Percentiles rank a stretch among this genome's conserved stretches.
These are phyloP conservation scores for Piloderma croceum DNA, from an alignment of 768 basidiomycete genomes.

Conservation along the genomic window DNA sequence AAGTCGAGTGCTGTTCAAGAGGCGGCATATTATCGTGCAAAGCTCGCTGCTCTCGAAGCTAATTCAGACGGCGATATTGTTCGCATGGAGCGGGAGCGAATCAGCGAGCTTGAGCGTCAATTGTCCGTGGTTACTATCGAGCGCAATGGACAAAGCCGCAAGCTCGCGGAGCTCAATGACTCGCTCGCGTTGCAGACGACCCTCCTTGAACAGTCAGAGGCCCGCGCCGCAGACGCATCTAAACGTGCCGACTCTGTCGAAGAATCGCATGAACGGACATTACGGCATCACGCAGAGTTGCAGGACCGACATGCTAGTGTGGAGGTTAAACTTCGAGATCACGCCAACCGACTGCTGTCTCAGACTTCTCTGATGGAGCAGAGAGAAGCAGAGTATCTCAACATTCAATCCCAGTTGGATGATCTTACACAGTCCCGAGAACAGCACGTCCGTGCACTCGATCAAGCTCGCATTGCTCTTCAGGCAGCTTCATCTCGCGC, in stretches of 20 bases:
- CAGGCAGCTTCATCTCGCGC: conserved; percentile 70
- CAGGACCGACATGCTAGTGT: conserved; percentile 55
- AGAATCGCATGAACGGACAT: conserved; percentile 55
- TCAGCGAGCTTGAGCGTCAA: conserved; percentile 67
- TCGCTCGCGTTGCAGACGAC: conserved; percentile 73
- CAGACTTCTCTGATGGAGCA: conserved; percentile 74
- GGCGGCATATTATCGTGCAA: conserved; percentile 92
- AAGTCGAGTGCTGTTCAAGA: conserved; percentile 82
- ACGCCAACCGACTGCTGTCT: conserved; percentile 64
- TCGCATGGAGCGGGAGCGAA: conserved; percentile 74
- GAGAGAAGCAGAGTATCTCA: conserved; percentile 70
- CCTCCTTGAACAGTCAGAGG: conserved; percentile 73
- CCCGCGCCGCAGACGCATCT: conserved; percentile 65
- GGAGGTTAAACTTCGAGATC: conserved; percentile 68
- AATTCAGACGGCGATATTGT: conserved; percentile 57
- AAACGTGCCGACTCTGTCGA: conserved; percentile 75
- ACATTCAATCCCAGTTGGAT: conserved; percentile 60
- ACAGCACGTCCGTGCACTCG: conserved; percentile 81
- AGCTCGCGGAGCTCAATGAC: conserved; percentile 66
- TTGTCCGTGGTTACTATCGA: conserved; percentile 57
- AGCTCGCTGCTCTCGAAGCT: conserved; percentile 81
- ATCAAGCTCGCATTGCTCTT: conserved; percentile 78
- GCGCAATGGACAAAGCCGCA: conserved; percentile 61
- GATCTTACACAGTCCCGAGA: conserved; percentile 68
- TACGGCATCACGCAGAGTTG: conserved; percentile 64